Evolutionary conservation across 129 eudicot species (phyloP).

Genomic region (Artemisia argyi): DNA sequence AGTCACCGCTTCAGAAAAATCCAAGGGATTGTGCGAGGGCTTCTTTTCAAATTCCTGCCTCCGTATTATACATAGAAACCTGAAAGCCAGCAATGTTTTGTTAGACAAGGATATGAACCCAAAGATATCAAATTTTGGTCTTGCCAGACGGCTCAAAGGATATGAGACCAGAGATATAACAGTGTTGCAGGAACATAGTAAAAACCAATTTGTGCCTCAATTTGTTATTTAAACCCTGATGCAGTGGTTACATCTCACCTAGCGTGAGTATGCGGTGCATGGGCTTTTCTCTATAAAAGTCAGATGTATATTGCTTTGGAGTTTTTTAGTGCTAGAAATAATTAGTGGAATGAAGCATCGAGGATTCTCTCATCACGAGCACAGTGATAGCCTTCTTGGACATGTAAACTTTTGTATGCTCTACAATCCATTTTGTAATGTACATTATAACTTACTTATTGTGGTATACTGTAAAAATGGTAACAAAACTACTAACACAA

Average conservation of each 20-base stretch:
- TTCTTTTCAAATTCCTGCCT: slow-evolving; percentile 38
- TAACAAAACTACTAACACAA: too few relatives aligned
- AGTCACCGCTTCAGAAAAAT: too few relatives aligned
- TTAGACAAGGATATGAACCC: slow-evolving; percentile 26
- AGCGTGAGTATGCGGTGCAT: slow-evolving; percentile 26
- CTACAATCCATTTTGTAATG: too few relatives aligned
- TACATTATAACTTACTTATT: neutral
- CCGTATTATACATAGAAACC: slow-evolving; percentile 24
- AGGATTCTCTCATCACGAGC: slow-evolving; percentile 21
- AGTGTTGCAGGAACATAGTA: slow-evolving; percentile 35
- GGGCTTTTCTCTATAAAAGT: slow-evolving; percentile 30
- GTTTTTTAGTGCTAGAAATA: slow-evolving; percentile 11
- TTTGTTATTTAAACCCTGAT: neutral
- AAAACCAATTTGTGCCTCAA: neutral
- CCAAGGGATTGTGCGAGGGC: slow-evolving; percentile 39
- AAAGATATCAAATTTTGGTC: slow-evolving; percentile 41
- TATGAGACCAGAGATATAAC: slow-evolving; percentile 30
- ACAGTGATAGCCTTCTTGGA: slow-evolving; percentile 31
- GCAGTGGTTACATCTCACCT: slow-evolving; percentile 35
- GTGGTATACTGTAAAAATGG: neutral
- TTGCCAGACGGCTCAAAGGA: slow-evolving; percentile 36
- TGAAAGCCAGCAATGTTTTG: slow-evolving; percentile 7
- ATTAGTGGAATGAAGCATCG: slow-evolving; percentile 34
- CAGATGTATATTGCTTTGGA: slow-evolving; percentile 29
- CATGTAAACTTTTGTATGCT: slow-evolving; percentile 23